These are phyloP conservation scores for Saccharomycopsis javanensis DNA, from an alignment of 805 yeast species.

Conservation along the genomic window DNA sequence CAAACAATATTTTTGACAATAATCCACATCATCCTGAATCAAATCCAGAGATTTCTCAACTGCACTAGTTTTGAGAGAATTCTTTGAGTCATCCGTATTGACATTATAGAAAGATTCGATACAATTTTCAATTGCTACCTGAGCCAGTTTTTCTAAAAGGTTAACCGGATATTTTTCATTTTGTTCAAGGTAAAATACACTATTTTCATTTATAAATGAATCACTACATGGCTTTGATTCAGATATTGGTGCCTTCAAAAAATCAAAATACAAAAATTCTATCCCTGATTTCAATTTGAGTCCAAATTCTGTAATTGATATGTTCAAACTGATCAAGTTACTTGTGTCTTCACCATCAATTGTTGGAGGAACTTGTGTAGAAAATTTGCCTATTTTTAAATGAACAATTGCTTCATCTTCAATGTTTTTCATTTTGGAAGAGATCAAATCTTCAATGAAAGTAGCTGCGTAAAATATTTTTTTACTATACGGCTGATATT, in stretches of 20 bases:
- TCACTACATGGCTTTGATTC: background rate
- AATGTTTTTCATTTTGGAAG: conserved; percentile 30
- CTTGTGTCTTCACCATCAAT: background rate
- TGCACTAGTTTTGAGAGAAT: background rate
- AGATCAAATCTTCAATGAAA: conserved; percentile 48
- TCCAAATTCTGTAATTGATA: conserved; percentile 50
- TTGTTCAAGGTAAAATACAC: background rate
- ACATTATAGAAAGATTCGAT: background rate
- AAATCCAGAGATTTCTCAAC: background rate
- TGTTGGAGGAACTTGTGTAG: background rate
- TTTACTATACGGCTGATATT: background rate
- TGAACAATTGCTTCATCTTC: conserved; percentile 19
- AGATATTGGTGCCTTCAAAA: conserved; percentile 8
- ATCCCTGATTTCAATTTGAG: conserved; percentile 44
- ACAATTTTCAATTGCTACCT: background rate
- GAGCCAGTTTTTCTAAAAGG: conserved; percentile 10
- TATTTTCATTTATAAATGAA: background rate
- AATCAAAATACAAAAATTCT: conserved; percentile 35
- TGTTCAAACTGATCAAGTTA: conserved; percentile 26
- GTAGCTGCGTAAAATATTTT: conserved; percentile 38
- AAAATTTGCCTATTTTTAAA: background rate
- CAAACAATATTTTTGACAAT: background rate
- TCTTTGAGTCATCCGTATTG: background rate
- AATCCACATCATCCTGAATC: background rate
- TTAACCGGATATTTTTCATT: conserved; percentile 3